Percentiles rank a stretch among this genome's conserved stretches.
Conservation (phyloP, 805 yeast species). For the Metschnikowia baotianmanensis region DNA sequence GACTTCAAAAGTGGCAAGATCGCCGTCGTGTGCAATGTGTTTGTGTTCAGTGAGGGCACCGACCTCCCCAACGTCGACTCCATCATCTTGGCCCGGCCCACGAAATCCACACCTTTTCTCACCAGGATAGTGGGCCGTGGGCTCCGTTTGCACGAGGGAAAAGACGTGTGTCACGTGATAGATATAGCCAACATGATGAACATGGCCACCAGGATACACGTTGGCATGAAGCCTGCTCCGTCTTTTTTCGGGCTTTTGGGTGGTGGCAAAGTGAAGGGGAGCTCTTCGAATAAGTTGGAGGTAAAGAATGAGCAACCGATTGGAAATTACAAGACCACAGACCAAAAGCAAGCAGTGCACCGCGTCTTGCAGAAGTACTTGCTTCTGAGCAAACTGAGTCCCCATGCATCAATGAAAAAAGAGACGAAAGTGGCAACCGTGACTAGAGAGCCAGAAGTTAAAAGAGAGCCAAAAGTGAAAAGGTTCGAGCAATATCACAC, state of each 20-base stretch:
- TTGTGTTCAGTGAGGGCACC: conserved; percentile 91
- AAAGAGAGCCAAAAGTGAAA: too few relatives aligned
- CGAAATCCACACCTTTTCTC: conserved; percentile 66
- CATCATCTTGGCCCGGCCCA: conserved; percentile 74
- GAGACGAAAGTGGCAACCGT: too few relatives aligned
- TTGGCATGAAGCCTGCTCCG: conserved; percentile 59
- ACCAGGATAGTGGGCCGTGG: conserved; percentile 94
- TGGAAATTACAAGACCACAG: too few relatives aligned
- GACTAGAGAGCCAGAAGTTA: too few relatives aligned
- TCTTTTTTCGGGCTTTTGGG: conserved; percentile 40
- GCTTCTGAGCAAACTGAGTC: too few relatives aligned
- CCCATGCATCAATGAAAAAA: too few relatives aligned
- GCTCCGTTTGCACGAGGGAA: conserved; percentile 58
- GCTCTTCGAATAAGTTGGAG: conserved; percentile 14
- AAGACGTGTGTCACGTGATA: conserved; percentile 66
- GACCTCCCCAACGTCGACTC: conserved; percentile 90
- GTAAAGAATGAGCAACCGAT: conserved; percentile 12
- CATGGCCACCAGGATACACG: too few relatives aligned
- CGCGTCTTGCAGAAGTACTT: too few relatives aligned
- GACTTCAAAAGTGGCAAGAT: conserved; percentile 62
- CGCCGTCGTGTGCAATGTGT: conserved; percentile 80
- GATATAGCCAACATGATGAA: conserved; percentile 69
- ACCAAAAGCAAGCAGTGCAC: too few relatives aligned
- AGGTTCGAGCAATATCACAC: too few relatives aligned
- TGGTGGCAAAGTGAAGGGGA: conserved; percentile 25